Percentiles rank a stretch among this genome's conserved stretches.
These are phyloP conservation scores for Mortierella sp. DNA, from an alignment of 371 early-diverging fungal species.

Conservation along the genomic window DNA sequence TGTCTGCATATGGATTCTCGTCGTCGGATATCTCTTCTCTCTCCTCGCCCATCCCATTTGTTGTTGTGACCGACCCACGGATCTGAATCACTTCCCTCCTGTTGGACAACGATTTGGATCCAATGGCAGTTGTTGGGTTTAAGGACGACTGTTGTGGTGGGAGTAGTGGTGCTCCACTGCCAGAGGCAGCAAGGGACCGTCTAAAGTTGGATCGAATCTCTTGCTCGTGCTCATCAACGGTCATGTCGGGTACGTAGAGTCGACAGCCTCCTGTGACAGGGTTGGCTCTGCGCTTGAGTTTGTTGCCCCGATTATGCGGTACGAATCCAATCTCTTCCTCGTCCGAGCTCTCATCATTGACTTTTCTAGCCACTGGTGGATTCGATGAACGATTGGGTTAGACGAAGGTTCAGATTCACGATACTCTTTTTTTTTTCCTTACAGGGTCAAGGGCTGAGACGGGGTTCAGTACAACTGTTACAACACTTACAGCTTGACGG, in stretches of 20 bases:
- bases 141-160: not conserved
- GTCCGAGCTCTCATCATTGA: constrained; percentile 37
- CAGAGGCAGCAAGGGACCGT: constrained; percentile 10
- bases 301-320: constrained; percentile 52
- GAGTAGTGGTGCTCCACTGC: not conserved
- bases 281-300: constrained; percentile 44
- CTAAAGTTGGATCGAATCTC: constrained; percentile 34
- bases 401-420: not conserved
- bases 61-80: constrained; percentile 1
- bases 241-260: constrained; percentile 18
- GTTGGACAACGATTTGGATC: not conserved
- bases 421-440: not conserved
- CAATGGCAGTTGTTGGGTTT: constrained; percentile 2
- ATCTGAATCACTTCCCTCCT: constrained; percentile 32
- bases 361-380: constrained; percentile 27
- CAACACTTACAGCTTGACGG: constrained; percentile 3
- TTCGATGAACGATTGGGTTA: not conserved
- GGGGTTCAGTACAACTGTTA: not conserved
- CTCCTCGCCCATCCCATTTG: not conserved
- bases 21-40: constrained; percentile 34
- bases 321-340: constrained; percentile 47
- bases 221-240: constrained; percentile 16
- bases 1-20: constrained; percentile 49
- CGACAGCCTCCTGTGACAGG: constrained; percentile 39
- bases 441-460: not conserved